phyloP scores from a whole-genome alignment of 2,329 filamentous ascomycete genomes.

The Aspergillus ustus region DNA sequence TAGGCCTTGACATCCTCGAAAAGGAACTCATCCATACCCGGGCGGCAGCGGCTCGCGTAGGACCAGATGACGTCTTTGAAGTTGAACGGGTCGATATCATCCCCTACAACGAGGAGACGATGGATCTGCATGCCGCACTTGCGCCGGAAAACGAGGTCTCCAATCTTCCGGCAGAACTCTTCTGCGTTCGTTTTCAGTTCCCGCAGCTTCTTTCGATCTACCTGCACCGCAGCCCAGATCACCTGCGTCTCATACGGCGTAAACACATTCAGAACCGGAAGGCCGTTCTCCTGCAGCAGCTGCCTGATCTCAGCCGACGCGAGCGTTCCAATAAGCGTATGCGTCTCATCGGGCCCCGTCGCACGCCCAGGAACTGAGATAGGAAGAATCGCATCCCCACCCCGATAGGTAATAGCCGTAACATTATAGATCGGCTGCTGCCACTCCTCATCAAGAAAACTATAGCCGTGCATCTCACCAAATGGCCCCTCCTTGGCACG shows the following conservation, averaged over 20 bases:
- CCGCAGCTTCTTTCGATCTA: constrained; percentile 62
- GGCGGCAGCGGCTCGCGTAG: constrained; percentile 54
- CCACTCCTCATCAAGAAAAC: constrained; percentile 49
- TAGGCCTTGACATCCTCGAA: constrained; percentile 53
- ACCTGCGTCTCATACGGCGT: constrained; percentile 54
- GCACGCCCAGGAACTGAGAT: constrained; percentile 27
- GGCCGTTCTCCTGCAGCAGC: constrained; percentile 39
- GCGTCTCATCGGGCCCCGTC: constrained; percentile 16
- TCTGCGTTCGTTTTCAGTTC: constrained; percentile 56
- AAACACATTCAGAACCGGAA: constrained; percentile 53
- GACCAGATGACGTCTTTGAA: constrained; percentile 56
- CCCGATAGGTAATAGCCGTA: constrained; percentile 54
- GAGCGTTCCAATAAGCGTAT: constrained; percentile 49
- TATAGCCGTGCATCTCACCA: constrained; percentile 54
- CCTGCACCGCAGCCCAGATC: constrained; percentile 58
- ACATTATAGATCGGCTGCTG: constrained; percentile 49
- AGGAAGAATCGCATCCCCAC: constrained; percentile 52
- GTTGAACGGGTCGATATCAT: constrained; percentile 56
- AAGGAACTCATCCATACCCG: constrained; percentile 49
- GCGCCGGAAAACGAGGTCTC: constrained; percentile 46
- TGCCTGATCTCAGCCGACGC: constrained; percentile 50
- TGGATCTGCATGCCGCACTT: constrained; percentile 53
- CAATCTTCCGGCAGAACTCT: constrained; percentile 48
- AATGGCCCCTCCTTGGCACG: constrained; percentile 55
- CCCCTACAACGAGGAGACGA: constrained; percentile 52